Percentiles rank a stretch among this genome's conserved stretches.
Conservation (phyloP, 768 basidiomycete genomes). For the Tricholoma matsutake region DNA sequence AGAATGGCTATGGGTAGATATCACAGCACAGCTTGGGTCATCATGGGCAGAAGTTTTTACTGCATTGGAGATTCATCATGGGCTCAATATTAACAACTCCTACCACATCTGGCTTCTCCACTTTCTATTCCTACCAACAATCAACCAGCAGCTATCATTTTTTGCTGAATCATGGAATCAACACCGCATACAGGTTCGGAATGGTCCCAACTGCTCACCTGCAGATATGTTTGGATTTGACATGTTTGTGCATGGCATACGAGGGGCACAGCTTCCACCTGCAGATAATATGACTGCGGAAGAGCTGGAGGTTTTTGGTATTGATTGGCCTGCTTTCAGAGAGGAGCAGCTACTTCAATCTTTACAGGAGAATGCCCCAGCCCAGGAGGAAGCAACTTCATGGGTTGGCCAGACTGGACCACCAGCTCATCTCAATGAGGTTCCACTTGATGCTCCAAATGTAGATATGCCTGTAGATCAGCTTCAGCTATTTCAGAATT, state of each 20-base stretch:
- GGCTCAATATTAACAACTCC: constrained; percentile 20
- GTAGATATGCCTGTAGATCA: no score
- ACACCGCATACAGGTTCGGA: constrained; percentile 24
- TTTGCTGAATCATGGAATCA: constrained; percentile 33
- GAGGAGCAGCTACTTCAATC: no score
- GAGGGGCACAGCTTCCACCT: neutral
- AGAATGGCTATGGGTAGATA: constrained; percentile 37
- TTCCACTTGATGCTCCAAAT: no score
- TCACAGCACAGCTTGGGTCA: constrained; percentile 20
- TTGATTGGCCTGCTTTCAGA: no score
- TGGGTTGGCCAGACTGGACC: no score
- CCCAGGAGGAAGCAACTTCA: no score
- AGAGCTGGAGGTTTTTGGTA: constrained; percentile 13
- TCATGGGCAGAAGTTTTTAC: constrained; percentile 32
- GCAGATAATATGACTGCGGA: neutral
- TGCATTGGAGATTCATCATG: constrained; percentile 27
- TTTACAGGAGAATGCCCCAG: no score
- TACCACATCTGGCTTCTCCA: constrained; percentile 36
- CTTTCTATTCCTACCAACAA: constrained; percentile 28
- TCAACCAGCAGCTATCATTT: constrained; percentile 26
- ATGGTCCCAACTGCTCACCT: constrained; percentile 21
- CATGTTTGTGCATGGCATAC: constrained; percentile 22
- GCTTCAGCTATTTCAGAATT: no score
- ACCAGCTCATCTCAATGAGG: no score
- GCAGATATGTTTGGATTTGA: constrained; percentile 31